phyloP scores from a whole-genome alignment of 208 protist species.

The Trichomonas tenax region DNA sequence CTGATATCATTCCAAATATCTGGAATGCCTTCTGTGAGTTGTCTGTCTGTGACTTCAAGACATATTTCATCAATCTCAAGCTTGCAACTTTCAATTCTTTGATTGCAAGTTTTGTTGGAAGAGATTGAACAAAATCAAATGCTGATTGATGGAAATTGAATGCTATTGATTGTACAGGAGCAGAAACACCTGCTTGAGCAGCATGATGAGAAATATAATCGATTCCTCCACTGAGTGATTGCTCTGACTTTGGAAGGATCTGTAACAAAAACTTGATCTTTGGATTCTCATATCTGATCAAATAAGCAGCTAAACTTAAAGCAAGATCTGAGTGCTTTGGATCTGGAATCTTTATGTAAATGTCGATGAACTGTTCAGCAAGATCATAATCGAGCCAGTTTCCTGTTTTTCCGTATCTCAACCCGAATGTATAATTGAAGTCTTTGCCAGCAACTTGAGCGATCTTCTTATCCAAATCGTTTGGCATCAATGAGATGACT shows the following conservation, averaged over 20 bases:
- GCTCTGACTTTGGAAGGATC: not conserved
- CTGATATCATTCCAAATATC: not conserved
- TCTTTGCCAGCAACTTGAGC: not conserved
- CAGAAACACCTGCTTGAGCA: not conserved
- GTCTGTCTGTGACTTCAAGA: not conserved
- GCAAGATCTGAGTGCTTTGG: too few relatives aligned
- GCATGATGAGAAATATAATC: not conserved
- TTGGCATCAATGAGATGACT: not conserved
- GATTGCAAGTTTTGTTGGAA: too few relatives aligned
- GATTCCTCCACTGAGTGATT: not conserved
- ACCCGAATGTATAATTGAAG: not conserved
- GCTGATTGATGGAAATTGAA: not conserved
- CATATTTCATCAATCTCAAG: not conserved
- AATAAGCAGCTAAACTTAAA: not conserved
- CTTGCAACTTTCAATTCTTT: not conserved
- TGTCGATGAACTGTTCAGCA: not conserved
- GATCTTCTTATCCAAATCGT: not conserved
- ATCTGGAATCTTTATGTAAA: not conserved
- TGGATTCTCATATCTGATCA: not conserved
- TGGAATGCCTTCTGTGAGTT: not conserved
- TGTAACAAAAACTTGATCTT: not conserved
- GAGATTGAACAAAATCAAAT: not conserved
- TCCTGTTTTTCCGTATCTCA: not conserved
- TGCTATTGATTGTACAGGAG: not conserved
- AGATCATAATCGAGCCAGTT: not conserved